Conservation (phyloP, 768 basidiomycete species). For the Boletus sp. region DNA sequence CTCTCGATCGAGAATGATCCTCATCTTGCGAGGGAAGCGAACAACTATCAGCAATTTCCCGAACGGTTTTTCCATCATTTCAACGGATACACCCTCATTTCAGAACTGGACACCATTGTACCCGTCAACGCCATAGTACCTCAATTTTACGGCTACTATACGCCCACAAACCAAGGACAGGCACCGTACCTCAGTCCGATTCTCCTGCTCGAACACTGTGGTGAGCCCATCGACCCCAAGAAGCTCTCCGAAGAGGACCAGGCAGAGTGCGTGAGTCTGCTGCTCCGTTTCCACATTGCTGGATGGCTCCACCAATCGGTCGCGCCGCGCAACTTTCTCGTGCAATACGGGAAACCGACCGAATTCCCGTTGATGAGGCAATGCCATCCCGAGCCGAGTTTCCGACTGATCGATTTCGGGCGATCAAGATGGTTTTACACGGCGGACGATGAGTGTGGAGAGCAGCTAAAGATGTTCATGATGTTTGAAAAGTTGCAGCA, state of each 20-base stretch:
- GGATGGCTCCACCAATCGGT: conserved; percentile 43
- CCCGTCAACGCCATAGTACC: conserved; percentile 54
- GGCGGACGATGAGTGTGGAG: background rate
- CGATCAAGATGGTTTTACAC: conserved; percentile 23
- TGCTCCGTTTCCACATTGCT: conserved; percentile 41
- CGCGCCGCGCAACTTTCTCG: conserved; percentile 42
- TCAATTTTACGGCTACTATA: conserved; percentile 65
- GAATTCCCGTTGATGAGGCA: conserved; percentile 14
- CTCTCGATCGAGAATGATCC: conserved; percentile 38
- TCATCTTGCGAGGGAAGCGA: conserved; percentile 36
- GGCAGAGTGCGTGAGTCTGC: conserved; percentile 40
- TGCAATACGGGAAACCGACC: conserved; percentile 42
- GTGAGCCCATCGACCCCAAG: conserved; percentile 31
- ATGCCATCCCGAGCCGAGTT: conserved; percentile 27
- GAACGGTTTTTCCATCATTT: conserved; percentile 27
- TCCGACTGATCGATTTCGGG: conserved; percentile 54
- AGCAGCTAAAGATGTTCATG: conserved; percentile 4
- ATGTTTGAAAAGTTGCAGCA: conserved; percentile 1
- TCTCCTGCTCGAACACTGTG: conserved; percentile 49
- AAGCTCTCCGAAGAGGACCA: conserved; percentile 37
- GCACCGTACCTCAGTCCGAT: conserved; percentile 35
- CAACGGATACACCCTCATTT: conserved; percentile 23
- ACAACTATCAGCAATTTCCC: conserved; percentile 29
- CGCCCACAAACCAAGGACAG: conserved; percentile 10
- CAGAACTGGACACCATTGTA: conserved; percentile 40